Conservation (phyloP, 305 asterid genomes). For the Solanum hybrid region DNA sequence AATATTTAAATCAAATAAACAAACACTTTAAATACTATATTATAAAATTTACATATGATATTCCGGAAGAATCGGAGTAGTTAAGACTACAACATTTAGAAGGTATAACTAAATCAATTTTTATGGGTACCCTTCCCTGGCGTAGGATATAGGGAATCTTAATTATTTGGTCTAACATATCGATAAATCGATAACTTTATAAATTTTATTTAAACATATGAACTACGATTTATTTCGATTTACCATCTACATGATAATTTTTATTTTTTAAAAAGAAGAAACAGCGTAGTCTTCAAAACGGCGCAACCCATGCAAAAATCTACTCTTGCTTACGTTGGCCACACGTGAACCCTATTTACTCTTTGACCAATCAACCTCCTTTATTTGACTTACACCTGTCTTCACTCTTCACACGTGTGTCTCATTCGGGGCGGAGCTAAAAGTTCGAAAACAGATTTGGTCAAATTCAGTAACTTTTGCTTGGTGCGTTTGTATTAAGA, state of each 20-base stretch:
- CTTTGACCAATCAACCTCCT: neutral
- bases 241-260: no score
- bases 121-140: neutral
- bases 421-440: neutral
- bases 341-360: conserved; percentile 7
- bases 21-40: neutral
- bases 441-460: no score
- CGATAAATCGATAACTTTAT: neutral
- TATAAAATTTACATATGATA: neutral
- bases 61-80: neutral
- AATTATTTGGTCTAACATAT: neutral
- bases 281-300: conserved; percentile 36
- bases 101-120: neutral
- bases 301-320: conserved; percentile 39
- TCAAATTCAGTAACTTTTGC: neutral
- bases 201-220: neutral
- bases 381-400: conserved; percentile 1
- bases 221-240: neutral
- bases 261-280: neutral
- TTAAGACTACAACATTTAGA: neutral
- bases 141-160: neutral
- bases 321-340: conserved; percentile 25
- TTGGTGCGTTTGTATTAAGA: neutral
- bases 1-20: neutral
- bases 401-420: neutral